Conservation (phyloP, 2,329 filamentous ascomycete species). For the Pseudogymnoascus sp. region DNA sequence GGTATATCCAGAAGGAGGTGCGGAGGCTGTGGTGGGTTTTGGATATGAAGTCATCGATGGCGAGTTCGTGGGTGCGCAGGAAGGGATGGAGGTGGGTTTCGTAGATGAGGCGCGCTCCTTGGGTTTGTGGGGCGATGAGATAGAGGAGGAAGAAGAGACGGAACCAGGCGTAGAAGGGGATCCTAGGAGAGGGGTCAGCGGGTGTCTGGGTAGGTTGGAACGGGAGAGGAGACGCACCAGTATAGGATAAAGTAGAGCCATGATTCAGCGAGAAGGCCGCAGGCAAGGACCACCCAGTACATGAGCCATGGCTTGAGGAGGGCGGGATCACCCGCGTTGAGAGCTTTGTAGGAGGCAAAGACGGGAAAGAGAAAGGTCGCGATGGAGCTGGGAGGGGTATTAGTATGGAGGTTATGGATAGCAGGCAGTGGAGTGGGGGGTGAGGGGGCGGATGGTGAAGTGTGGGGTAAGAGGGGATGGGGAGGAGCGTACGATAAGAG, state of each 20-base stretch:
- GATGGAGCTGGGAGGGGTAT: slow-evolving; percentile 54
- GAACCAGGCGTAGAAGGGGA: slow-evolving; percentile 91
- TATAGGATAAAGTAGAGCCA: slow-evolving; percentile 80
- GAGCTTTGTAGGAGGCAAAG: slow-evolving; percentile 96
- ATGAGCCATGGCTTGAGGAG: slow-evolving; percentile 96
- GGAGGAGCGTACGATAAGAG: slow-evolving; percentile 65
- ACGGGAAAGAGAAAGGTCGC: slow-evolving; percentile 89
- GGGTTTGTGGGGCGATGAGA: slow-evolving; percentile 94
- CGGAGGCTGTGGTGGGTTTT: slow-evolving; percentile 71
- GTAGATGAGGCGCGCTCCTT: slow-evolving; percentile 83
- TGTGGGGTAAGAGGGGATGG: slow-evolving; percentile 20
- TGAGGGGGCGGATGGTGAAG: slow-evolving; percentile 16
- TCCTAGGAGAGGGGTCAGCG: slow-evolving; percentile 39
- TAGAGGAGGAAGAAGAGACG: slow-evolving; percentile 84
- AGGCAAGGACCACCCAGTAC: slow-evolving; percentile 94
- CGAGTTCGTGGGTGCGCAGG: slow-evolving; percentile 74
- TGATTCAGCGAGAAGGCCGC: slow-evolving; percentile 73
- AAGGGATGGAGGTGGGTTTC: slow-evolving; percentile 80
- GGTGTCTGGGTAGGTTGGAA: not conserved
- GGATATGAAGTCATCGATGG: slow-evolving; percentile 87
- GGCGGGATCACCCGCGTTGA: slow-evolving; percentile 83
- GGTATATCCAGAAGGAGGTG: slow-evolving; percentile 66
- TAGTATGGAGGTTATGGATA: slow-evolving; percentile 11
- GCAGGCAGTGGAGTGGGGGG: slow-evolving; percentile 14
- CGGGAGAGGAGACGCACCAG: slow-evolving; percentile 48